Evolutionary conservation across 2,329 filamentous ascomycete genomes (phyloP).

Genomic region (Alternaria tenuissima): DNA sequence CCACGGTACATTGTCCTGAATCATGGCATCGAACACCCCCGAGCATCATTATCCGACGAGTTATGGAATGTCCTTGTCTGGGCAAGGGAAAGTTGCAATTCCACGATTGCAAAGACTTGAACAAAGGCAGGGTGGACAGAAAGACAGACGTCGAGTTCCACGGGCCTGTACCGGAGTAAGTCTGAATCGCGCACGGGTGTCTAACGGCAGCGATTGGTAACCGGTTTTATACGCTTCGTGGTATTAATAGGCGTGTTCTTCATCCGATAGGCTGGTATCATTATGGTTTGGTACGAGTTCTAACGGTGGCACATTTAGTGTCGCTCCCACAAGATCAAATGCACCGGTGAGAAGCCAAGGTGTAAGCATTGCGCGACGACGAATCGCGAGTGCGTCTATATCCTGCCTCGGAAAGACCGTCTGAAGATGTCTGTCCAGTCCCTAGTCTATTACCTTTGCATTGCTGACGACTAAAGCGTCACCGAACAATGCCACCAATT

Average conservation of each 20-base stretch:
- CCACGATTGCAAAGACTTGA: slow-evolving; percentile 38
- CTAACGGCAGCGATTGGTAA: not conserved
- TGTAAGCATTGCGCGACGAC: slow-evolving; percentile 50
- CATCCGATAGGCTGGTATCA: slow-evolving; percentile 6
- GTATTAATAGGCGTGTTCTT: not conserved
- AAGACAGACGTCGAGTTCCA: slow-evolving; percentile 36
- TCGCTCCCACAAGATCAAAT: slow-evolving; percentile 53
- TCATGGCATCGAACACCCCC: slow-evolving; percentile 22
- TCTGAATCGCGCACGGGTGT: slow-evolving; percentile 12
- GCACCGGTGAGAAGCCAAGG: slow-evolving; percentile 47
- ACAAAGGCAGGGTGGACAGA: slow-evolving; percentile 19
- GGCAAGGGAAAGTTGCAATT: slow-evolving; percentile 41
- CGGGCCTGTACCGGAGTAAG: slow-evolving; percentile 43
- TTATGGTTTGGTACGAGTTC: slow-evolving; percentile 10
- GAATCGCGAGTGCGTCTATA: slow-evolving; percentile 49
- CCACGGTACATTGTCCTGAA: slow-evolving; percentile 7
- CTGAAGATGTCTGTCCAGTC: slow-evolving; percentile 43
- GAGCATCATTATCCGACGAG: slow-evolving; percentile 11
- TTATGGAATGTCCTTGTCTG: slow-evolving; percentile 16
- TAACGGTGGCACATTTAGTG: slow-evolving; percentile 38
- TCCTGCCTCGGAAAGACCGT: slow-evolving; percentile 50
- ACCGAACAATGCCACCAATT: slow-evolving; percentile 42
- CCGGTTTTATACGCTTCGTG: not conserved
- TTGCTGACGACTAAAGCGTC: slow-evolving; percentile 33
- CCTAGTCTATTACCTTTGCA: not conserved